phyloP scores from a whole-genome alignment of 1,284 basidiomycete genomes.

The Erythrobasidium hasegawianum region DNA sequence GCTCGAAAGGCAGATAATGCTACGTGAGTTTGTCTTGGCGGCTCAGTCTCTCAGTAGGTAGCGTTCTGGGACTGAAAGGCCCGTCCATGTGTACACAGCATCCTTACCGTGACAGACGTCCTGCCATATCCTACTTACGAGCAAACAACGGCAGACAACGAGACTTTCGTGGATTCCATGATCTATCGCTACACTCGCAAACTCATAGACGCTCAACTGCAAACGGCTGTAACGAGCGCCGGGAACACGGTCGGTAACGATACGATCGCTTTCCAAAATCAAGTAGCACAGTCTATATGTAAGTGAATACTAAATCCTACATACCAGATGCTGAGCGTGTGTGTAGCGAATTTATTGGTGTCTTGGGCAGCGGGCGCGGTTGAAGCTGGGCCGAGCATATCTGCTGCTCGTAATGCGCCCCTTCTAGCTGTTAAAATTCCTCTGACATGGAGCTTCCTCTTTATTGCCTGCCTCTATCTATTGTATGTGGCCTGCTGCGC shows the following conservation, averaged over 20 bases:
- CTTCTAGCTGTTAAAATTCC: conserved; percentile 1
- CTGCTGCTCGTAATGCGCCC: not conserved
- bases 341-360: not conserved
- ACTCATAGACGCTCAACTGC: not conserved
- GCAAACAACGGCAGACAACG: not conserved
- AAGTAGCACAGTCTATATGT: conserved; percentile 1
- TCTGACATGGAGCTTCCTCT: not conserved
- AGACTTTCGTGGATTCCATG: not conserved
- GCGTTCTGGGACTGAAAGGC: too few species aligned
- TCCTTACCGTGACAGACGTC: not conserved
- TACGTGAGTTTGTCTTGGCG: too few species aligned
- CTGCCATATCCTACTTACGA: not conserved
- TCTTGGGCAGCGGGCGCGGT: not conserved
- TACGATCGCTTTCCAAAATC: not conserved
- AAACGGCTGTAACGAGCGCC: not conserved
- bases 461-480: not conserved
- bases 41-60: too few species aligned
- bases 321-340: too few species aligned
- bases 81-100: not conserved
- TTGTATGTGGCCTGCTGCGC: not conserved
- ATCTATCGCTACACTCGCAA: conserved; percentile 1
- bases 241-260: not conserved
- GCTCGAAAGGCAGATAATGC: not conserved
- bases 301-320: too few species aligned
- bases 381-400: not conserved